phyloP scores from a whole-genome alignment of 2,329 filamentous ascomycete genomes.

The Fusarium devonianum region DNA sequence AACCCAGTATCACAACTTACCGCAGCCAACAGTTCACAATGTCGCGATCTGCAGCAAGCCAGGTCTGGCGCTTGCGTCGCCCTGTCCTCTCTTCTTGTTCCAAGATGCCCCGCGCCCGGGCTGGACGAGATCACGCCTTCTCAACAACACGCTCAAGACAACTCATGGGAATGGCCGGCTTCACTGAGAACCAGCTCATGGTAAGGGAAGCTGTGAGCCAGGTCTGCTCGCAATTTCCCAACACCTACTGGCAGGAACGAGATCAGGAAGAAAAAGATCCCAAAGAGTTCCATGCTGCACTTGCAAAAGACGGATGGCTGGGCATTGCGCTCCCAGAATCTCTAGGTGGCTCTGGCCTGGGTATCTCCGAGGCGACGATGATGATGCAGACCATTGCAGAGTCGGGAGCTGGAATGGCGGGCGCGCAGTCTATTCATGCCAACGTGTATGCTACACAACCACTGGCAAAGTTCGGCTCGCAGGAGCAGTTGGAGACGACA shows the following conservation, averaged over 20 bases:
- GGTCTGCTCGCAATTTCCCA: slow-evolving; percentile 74
- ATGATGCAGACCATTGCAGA: slow-evolving; percentile 87
- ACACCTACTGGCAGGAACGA: slow-evolving; percentile 78
- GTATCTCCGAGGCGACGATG: slow-evolving; percentile 83
- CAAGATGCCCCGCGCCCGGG: background rate
- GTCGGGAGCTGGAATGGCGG: slow-evolving; percentile 80
- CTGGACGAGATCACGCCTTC: slow-evolving; percentile 37
- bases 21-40: slow-evolving; percentile 5
- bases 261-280: slow-evolving; percentile 77
- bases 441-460: slow-evolving; percentile 80
- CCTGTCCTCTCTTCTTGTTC: slow-evolving; percentile 10
- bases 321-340: slow-evolving; percentile 80
- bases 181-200: slow-evolving; percentile 75
- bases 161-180: slow-evolving; percentile 76
- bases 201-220: slow-evolving; percentile 75
- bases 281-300: slow-evolving; percentile 75
- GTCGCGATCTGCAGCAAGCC: slow-evolving; percentile 17
- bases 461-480: slow-evolving; percentile 74
- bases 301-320: slow-evolving; percentile 80
- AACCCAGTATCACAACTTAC: background rate
- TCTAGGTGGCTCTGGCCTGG: slow-evolving; percentile 76
- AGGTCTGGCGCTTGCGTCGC: slow-evolving; percentile 19
- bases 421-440: slow-evolving; percentile 67
- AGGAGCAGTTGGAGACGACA: slow-evolving; percentile 67
- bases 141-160: slow-evolving; percentile 45